phyloP scores from a whole-genome alignment of 306 rosid species.

The Acacia melanoxylon region DNA sequence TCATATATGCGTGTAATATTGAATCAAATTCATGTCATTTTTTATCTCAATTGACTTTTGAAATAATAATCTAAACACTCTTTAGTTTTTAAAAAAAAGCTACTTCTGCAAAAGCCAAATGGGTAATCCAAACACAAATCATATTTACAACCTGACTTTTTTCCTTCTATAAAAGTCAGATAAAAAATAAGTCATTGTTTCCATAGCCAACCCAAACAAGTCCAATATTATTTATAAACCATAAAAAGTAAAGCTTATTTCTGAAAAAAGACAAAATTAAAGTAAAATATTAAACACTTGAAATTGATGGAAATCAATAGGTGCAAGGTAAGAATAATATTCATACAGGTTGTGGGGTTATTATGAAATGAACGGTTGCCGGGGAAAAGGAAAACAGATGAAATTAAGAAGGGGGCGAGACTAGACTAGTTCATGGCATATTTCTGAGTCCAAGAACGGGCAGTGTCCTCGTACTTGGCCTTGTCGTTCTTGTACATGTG shows the following conservation, averaged over 20 bases:
- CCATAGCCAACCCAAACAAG: too few species aligned
- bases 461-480: constrained; percentile 69
- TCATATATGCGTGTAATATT: too few species aligned
- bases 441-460: constrained; percentile 86
- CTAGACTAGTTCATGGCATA: constrained; percentile 52
- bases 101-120: too few species aligned
- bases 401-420: neutral
- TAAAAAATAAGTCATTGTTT: too few species aligned
- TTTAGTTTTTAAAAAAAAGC: too few species aligned
- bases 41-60: too few species aligned
- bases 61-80: too few species aligned
- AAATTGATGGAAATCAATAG: neutral
- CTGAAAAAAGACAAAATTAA: neutral
- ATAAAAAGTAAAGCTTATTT: neutral
- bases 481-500: constrained; percentile 76
- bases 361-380: neutral
- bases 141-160: too few species aligned
- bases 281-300: neutral
- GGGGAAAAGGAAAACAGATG: neutral
- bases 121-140: too few species aligned
- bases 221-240: neutral
- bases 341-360: neutral
- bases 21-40: too few species aligned
- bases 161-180: too few species aligned
- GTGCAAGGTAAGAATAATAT: neutral